Percentiles rank a stretch among this genome's conserved stretches.
phyloP scores from a whole-genome alignment of 306 rosid species.

The Vicia faba region DNA sequence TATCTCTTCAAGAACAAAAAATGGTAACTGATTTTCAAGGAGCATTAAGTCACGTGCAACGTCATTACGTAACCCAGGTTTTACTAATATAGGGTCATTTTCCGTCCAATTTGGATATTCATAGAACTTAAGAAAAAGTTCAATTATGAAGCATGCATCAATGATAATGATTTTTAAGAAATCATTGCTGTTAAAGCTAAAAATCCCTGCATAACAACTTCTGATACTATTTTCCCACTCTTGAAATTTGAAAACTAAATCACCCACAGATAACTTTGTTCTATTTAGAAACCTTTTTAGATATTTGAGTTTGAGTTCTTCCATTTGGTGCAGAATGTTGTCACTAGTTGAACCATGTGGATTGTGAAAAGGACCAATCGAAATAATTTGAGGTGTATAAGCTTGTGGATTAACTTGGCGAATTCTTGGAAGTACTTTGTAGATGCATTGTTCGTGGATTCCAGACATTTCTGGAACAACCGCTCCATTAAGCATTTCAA shows the following conservation, averaged over 20 bases:
- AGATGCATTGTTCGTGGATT: not conserved
- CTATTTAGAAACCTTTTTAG: not conserved
- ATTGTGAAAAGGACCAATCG: constrained; percentile 23
- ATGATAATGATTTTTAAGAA: constrained; percentile 23
- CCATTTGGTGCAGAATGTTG: not conserved
- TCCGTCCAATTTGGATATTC: accelerated
- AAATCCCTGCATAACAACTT: not conserved
- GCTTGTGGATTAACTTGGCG: not conserved
- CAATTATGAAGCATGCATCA: constrained; percentile 36
- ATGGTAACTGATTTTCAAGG: constrained; percentile 16
- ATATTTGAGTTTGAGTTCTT: not conserved
- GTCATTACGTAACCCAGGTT: not conserved
- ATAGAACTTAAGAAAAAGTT: not conserved
- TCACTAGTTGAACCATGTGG: not conserved
- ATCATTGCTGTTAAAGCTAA: constrained; percentile 2
- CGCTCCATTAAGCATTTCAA: not conserved
- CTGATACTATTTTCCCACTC: not conserved
- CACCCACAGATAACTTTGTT: not conserved
- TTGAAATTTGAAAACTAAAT: not conserved
- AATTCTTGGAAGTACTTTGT: not conserved
- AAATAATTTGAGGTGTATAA: constrained; percentile 8
- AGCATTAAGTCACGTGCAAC: not conserved
- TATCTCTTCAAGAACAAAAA: constrained; percentile 5
- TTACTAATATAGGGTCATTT: constrained; percentile 4
- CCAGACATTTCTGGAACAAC: not conserved